phyloP scores from a whole-genome alignment of 2,329 filamentous ascomycete species.

The Corynespora cassiicola region DNA sequence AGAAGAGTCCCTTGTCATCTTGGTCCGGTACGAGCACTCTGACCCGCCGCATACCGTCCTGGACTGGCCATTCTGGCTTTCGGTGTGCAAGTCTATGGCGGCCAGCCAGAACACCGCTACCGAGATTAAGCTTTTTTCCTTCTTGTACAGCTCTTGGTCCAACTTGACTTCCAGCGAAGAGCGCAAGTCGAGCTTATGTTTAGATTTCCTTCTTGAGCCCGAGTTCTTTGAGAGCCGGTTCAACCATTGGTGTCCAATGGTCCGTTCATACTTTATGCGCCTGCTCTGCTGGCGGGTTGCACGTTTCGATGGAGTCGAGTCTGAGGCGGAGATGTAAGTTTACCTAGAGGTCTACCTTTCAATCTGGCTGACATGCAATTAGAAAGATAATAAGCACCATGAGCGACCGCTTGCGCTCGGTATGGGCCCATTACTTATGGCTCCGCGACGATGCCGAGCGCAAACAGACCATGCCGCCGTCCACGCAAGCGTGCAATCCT shows the following conservation, averaged over 20 bases:
- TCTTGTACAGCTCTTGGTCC: slow-evolving; percentile 82
- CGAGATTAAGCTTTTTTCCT: slow-evolving; percentile 82
- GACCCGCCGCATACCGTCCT: slow-evolving; percentile 57
- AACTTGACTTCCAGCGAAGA: slow-evolving; percentile 69
- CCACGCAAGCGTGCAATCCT: slow-evolving; percentile 81
- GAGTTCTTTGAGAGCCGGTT: slow-evolving; percentile 82
- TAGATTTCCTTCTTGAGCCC: slow-evolving; percentile 77
- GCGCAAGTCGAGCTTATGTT: slow-evolving; percentile 73
- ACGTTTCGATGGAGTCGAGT: slow-evolving; percentile 72
- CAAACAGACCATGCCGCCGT: slow-evolving; percentile 65
- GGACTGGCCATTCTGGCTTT: slow-evolving; percentile 86
- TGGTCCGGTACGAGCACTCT: slow-evolving; percentile 65
- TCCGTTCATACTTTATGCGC: slow-evolving; percentile 90
- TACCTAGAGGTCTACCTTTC: no score
- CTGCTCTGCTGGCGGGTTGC: slow-evolving; percentile 89
- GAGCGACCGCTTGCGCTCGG: slow-evolving; percentile 70
- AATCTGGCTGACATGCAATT: slow-evolving; percentile 24
- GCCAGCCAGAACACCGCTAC: slow-evolving; percentile 88
- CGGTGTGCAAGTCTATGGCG: slow-evolving; percentile 79
- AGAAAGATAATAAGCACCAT: slow-evolving; percentile 75
- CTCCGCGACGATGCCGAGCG: slow-evolving; percentile 72
- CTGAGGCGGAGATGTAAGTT: slow-evolving; percentile 71
- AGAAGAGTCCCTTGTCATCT: slow-evolving; percentile 77
- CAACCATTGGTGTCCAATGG: slow-evolving; percentile 96
- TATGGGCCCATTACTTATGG: slow-evolving; percentile 82